Percentiles rank a stretch among this genome's conserved stretches.
Conservation (phyloP, 2,329 filamentous ascomycete genomes). For the Capronia coronata region DNA sequence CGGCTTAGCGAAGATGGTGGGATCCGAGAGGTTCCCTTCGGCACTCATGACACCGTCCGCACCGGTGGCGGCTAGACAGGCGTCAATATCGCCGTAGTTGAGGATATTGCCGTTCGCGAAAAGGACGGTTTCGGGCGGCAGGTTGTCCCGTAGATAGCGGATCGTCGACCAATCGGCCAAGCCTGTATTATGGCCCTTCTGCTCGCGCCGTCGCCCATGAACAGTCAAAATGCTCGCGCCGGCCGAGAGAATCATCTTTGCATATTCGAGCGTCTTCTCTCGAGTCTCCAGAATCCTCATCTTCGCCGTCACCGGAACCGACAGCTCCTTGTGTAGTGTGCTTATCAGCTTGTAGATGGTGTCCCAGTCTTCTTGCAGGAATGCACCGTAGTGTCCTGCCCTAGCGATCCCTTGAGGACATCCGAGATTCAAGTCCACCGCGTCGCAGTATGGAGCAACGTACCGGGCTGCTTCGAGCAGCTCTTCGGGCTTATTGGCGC, state of each 20-base stretch:
- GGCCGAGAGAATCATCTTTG: constrained; percentile 74
- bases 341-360: constrained; percentile 77
- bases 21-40: constrained; percentile 90
- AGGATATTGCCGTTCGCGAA: constrained; percentile 97
- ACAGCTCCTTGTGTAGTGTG: constrained; percentile 68
- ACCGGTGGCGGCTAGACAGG: constrained; percentile 74
- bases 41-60: constrained; percentile 94
- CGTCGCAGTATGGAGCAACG: constrained; percentile 83
- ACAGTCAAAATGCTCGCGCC: constrained; percentile 92
- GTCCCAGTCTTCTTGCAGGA: constrained; percentile 86
- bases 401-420: constrained; percentile 94
- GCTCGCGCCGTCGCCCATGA: constrained; percentile 79
- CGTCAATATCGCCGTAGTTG: constrained; percentile 67
- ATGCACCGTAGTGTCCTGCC: constrained; percentile 86
- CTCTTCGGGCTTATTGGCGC: constrained; percentile 49
- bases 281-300: constrained; percentile 82
- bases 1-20: constrained; percentile 69
- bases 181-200: constrained; percentile 93
- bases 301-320: constrained; percentile 87
- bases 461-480: constrained; percentile 60
- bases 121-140: constrained; percentile 82
- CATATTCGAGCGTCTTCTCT: constrained; percentile 83
- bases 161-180: constrained; percentile 88
- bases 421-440: constrained; percentile 83
- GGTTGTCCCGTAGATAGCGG: constrained; percentile 69